phyloP scores from a whole-genome alignment of 1,139 yeast species.

The Blastobotrys illinoisensis region DNA sequence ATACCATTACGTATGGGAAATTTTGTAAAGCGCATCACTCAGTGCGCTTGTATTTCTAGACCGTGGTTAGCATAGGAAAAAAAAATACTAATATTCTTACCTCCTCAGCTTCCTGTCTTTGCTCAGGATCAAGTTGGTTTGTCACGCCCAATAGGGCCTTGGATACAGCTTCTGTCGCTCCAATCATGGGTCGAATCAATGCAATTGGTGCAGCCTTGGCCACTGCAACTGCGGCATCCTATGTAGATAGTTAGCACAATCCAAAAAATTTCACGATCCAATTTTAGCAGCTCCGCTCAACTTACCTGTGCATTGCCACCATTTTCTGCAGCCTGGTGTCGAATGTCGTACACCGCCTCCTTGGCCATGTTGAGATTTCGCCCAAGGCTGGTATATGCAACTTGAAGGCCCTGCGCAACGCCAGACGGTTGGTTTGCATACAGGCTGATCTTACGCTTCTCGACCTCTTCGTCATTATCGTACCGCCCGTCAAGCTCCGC shows the following conservation, averaged over 20 bases:
- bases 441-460: constrained; percentile 49
- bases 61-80: neutral
- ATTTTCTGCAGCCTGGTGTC: constrained; percentile 49
- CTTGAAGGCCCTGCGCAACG: constrained; percentile 62
- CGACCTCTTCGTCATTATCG: constrained; percentile 29
- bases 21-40: neutral
- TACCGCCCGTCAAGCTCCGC: constrained; percentile 20
- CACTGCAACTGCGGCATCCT: constrained; percentile 59
- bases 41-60: constrained; percentile 5
- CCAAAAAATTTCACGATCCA: neutral
- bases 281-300: too few relatives aligned
- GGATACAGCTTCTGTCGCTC: constrained; percentile 87
- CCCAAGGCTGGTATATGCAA: constrained; percentile 70
- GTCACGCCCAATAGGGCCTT: constrained; percentile 79
- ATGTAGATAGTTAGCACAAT: neutral
- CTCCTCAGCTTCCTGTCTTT: constrained; percentile 45
- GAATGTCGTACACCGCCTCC: constrained; percentile 55
- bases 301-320: constrained; percentile 46
- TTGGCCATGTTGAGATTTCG: constrained; percentile 62
- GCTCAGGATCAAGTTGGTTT: constrained; percentile 69
- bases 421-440: constrained; percentile 81
- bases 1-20: neutral
- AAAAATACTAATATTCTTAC: constrained; percentile 15
- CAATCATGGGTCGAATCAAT: constrained; percentile 78
- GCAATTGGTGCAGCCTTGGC: constrained; percentile 77